Conservation (phyloP, 129 eudicot genomes). For the Flaveria bidentis region DNA sequence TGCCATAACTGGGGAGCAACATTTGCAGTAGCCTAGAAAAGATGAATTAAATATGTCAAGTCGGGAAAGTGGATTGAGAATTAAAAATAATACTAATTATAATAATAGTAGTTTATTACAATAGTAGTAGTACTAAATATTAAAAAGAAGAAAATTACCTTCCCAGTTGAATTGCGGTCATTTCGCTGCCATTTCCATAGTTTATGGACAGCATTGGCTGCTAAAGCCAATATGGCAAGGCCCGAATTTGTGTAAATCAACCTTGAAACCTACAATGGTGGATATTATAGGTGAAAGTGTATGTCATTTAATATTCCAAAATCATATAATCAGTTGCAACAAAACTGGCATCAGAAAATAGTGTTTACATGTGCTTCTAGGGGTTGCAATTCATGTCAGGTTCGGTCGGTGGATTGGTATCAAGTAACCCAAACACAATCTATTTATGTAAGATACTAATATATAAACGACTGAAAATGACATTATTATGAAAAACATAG, state of each 20-base stretch:
- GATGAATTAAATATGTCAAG: slow-evolving; percentile 7
- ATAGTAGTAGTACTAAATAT: not conserved
- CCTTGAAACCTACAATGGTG: slow-evolving; percentile 55
- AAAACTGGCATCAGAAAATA: not conserved
- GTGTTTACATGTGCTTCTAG: no score
- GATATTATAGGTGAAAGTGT: not conserved
- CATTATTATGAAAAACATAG: not conserved
- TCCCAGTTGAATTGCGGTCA: slow-evolving; percentile 59
- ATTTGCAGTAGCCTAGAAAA: slow-evolving; percentile 65
- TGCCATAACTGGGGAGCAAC: slow-evolving; percentile 73
- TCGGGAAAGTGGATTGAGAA: not conserved
- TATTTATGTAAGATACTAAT: not conserved
- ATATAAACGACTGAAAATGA: not conserved
- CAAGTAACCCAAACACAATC: no score
- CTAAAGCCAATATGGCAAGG: slow-evolving; percentile 72
- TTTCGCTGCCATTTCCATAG: slow-evolving; percentile 81
- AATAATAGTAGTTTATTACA: not conserved
- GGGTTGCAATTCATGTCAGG: no score
- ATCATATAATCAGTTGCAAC: not conserved
- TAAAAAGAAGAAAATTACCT: slow-evolving; percentile 38
- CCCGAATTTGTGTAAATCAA: slow-evolving; percentile 83
- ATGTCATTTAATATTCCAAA: not conserved
- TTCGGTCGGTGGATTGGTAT: no score
- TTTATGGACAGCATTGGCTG: slow-evolving; percentile 83
- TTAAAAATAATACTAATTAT: not conserved